Evolutionary conservation across 306 rosid genomes (phyloP).

Genomic region (Adenanthera pavonina): DNA sequence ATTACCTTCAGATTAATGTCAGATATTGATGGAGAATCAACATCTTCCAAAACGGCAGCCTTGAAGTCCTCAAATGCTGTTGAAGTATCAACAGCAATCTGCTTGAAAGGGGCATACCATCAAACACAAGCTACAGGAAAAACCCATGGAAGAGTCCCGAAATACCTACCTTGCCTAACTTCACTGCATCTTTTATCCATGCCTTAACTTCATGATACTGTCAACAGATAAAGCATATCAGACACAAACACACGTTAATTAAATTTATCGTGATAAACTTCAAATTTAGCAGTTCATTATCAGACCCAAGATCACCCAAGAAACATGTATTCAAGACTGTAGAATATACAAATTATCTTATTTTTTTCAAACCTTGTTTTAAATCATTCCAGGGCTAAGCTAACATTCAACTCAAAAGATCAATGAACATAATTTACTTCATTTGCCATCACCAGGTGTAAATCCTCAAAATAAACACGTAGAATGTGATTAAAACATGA

Average conservation of each 20-base stretch:
- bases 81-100: slow-evolving; percentile 69
- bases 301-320: slow-evolving; percentile 24
- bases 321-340: slow-evolving; percentile 17
- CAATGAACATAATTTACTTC: slow-evolving; percentile 6
- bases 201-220: slow-evolving; percentile 91
- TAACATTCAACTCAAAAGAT: slow-evolving; percentile 14
- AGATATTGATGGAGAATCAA: slow-evolving; percentile 60
- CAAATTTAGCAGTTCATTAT: slow-evolving; percentile 21
- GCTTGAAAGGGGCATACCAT: slow-evolving; percentile 35
- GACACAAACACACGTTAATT: neutral
- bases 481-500: slow-evolving; percentile 31
- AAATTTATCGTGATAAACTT: slow-evolving; percentile 11
- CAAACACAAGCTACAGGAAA: slow-evolving; percentile 34
- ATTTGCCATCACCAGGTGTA: neutral
- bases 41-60: slow-evolving; percentile 63
- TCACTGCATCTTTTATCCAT: slow-evolving; percentile 73
- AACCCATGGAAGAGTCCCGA: slow-evolving; percentile 26
- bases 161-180: slow-evolving; percentile 77
- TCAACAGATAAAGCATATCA: slow-evolving; percentile 10
- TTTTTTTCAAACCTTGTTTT: slow-evolving; percentile 15
- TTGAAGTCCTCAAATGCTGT: slow-evolving; percentile 79
- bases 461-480: slow-evolving; percentile 13
- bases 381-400: slow-evolving; percentile 28
- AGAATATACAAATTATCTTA: slow-evolving; percentile 22
- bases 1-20: slow-evolving; percentile 88